A percentile compares a stretch with the other conserved stretches of the same genome.
phyloP scores from a whole-genome alignment of 352 stramenopile genomes.

The Globisporangium canariense region DNA sequence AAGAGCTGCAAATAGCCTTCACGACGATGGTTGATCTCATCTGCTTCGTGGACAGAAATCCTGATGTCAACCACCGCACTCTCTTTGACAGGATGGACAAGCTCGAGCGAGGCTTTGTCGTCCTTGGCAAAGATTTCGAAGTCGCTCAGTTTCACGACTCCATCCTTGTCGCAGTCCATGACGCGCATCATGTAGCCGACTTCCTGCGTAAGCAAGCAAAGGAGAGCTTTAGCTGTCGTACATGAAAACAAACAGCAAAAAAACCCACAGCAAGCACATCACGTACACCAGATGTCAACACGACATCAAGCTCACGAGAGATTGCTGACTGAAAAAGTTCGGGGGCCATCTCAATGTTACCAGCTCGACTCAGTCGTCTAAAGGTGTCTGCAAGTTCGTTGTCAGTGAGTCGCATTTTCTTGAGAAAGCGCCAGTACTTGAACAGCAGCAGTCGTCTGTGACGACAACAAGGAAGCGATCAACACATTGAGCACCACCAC shows the following conservation, averaged over 20 bases:
- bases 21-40: constrained; percentile 49
- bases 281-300: constrained; percentile 72
- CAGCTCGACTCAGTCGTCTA: constrained; percentile 40
- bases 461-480: neutral
- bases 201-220: constrained; percentile 34
- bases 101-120: constrained; percentile 39
- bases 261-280: neutral
- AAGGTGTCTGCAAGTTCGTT: constrained; percentile 81
- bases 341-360: constrained; percentile 37
- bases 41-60: constrained; percentile 54
- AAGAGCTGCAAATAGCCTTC: constrained; percentile 61
- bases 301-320: constrained; percentile 67
- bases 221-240: neutral
- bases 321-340: constrained; percentile 65
- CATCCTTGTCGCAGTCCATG: constrained; percentile 69
- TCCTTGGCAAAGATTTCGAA: constrained; percentile 77
- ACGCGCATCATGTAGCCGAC: constrained; percentile 55
- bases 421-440: constrained; percentile 67
- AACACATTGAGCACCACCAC: neutral
- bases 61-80: constrained; percentile 59
- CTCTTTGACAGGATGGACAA: constrained; percentile 50
- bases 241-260: neutral
- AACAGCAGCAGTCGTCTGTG: constrained; percentile 65
- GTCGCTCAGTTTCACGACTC: constrained; percentile 60
- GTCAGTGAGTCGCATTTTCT: constrained; percentile 59